phyloP scores from a whole-genome alignment of 495 filamentous ascomycete genomes.

The Immersiella caudata region DNA sequence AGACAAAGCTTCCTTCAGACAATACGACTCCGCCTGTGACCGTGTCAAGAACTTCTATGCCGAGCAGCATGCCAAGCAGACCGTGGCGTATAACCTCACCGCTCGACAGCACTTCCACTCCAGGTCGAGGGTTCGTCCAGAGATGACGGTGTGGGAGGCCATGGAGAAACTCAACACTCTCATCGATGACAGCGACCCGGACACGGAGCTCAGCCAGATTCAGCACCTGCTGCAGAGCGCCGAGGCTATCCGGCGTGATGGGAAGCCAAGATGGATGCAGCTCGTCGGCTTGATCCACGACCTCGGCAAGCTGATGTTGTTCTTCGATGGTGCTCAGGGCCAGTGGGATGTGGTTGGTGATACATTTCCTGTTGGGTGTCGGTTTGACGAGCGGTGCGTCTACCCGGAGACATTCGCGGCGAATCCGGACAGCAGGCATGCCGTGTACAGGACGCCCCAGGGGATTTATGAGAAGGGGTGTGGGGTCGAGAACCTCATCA shows the following conservation, averaged over 20 bases:
- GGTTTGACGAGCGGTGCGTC: constrained; percentile 75
- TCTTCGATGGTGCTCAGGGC: constrained; percentile 77
- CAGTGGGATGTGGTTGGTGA: constrained; percentile 95
- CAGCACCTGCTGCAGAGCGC: constrained; percentile 85
- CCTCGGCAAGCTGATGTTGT: constrained; percentile 78
- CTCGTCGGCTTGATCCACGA: constrained; percentile 87
- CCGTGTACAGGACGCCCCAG: constrained; percentile 68
- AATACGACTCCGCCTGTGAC: constrained; percentile 77
- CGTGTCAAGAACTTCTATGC: constrained; percentile 81
- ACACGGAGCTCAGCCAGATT: constrained; percentile 81
- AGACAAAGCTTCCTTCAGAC: constrained; percentile 79
- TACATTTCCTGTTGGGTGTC: constrained; percentile 88
- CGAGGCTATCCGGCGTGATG: constrained; percentile 83
- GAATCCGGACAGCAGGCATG: constrained; percentile 69
- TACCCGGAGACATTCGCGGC: constrained; percentile 71
- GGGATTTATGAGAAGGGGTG: constrained; percentile 80
- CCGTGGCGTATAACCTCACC: constrained; percentile 79
- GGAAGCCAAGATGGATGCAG: constrained; percentile 93
- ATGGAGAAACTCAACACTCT: constrained; percentile 88
- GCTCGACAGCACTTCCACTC: constrained; percentile 70
- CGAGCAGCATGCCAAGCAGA: constrained; percentile 84
- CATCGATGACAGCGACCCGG: constrained; percentile 86
- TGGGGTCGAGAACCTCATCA: constrained; percentile 81
- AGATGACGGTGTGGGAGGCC: constrained; percentile 86
- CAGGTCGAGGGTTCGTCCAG: constrained; percentile 58